Evolutionary conservation across 2,329 filamentous ascomycete species (phyloP).

Genomic region (Scleromitrula shiraiana): DNA sequence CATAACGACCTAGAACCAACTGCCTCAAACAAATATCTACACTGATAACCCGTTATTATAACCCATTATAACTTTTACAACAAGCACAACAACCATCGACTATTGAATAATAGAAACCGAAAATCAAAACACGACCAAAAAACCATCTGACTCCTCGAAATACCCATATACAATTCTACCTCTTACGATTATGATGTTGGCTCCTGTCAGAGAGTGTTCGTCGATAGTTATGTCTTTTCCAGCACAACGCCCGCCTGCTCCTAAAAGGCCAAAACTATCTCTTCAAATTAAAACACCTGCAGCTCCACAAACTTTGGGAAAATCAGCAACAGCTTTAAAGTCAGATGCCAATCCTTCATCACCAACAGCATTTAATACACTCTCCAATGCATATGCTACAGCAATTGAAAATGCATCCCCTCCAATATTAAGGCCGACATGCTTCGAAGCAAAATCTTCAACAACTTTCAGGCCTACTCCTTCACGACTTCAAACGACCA

Average conservation of each 20-base stretch:
- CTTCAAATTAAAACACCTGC: constrained; percentile 45
- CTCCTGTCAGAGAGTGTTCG: constrained; percentile 19
- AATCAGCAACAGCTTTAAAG: constrained; percentile 36
- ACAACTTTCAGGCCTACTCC: constrained; percentile 29
- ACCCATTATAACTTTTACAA: too few species aligned
- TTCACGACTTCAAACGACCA: constrained; percentile 20
- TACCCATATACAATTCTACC: constrained; percentile 9
- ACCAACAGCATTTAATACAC: constrained; percentile 57
- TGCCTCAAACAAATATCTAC: too few species aligned
- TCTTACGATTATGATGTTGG: constrained; percentile 24
- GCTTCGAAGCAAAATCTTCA: constrained; percentile 33
- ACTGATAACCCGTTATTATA: too few species aligned
- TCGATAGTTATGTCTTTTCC: constrained; percentile 24
- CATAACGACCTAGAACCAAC: too few species aligned
- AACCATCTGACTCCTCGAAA: neutral
- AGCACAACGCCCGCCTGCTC: constrained; percentile 21
- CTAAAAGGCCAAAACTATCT: constrained; percentile 44
- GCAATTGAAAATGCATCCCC: constrained; percentile 53
- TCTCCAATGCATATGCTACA: constrained; percentile 56
- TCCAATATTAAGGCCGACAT: constrained; percentile 29
- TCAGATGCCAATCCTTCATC: constrained; percentile 46
- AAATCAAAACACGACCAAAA: neutral
- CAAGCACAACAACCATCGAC: too few species aligned
- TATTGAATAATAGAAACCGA: neutral
- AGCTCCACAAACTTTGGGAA: constrained; percentile 33